Conservation (phyloP, 345 rosid species). For the Boechera stricta region DNA sequence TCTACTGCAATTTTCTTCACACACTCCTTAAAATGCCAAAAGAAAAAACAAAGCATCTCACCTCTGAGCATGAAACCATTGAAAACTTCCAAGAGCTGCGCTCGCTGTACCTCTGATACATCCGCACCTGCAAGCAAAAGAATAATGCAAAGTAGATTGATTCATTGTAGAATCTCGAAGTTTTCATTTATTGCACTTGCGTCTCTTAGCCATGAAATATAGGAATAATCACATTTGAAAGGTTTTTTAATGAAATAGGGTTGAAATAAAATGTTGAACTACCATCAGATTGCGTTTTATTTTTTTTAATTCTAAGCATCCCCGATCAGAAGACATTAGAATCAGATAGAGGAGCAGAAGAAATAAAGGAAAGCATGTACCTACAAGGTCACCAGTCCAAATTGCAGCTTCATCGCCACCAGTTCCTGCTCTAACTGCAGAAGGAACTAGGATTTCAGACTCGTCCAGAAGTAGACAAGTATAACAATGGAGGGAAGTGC, state of each 20-base stretch:
- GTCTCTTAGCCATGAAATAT: constrained; percentile 19
- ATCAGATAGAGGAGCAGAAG: constrained; percentile 30
- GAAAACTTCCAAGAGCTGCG: constrained; percentile 76
- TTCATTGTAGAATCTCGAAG: constrained; percentile 18
- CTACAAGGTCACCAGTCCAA: constrained; percentile 99
- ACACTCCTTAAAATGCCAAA: neutral
- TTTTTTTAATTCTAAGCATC: neutral
- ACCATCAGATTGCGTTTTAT: neutral
- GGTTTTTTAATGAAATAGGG: neutral
- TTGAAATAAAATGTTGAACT: constrained; percentile 6
- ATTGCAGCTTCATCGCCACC: constrained; percentile 99
- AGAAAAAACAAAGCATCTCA: constrained; percentile 35
- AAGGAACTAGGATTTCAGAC: constrained; percentile 27
- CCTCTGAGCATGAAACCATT: constrained; percentile 81
- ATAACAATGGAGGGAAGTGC: constrained; percentile 11
- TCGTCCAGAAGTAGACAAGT: neutral
- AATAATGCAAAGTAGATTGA: constrained; percentile 27
- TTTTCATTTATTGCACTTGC: constrained; percentile 9
- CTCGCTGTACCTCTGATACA: constrained; percentile 92
- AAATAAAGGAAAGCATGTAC: constrained; percentile 72
- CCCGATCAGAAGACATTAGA: constrained; percentile 14
- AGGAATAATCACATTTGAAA: constrained; percentile 4
- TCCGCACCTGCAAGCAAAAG: constrained; percentile 60
- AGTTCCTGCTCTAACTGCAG: constrained; percentile 95
- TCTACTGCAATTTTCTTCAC: neutral